Evolutionary conservation across 148 eudicot genomes (phyloP).

Genomic region (Linanthus parryae): DNA sequence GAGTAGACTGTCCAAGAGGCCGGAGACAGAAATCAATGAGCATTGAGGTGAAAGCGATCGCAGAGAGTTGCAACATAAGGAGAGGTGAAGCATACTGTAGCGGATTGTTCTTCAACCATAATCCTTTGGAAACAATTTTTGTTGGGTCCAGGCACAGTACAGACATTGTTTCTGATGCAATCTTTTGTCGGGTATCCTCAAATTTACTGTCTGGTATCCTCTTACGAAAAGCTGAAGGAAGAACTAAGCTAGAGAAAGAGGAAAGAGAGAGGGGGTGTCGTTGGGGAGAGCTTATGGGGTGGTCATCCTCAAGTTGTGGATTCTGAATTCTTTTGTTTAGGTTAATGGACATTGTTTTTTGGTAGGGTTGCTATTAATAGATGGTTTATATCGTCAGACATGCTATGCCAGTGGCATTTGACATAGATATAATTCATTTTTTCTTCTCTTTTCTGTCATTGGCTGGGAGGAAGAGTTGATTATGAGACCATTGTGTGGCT

Average conservation of each 20-base stretch:
- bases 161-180: background rate
- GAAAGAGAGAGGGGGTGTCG: background rate
- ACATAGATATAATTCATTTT: background rate
- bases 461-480: background rate
- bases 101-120: constrained; percentile 22
- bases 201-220: constrained; percentile 1
- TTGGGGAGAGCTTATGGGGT: constrained; percentile 1
- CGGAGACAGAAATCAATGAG: constrained; percentile 29
- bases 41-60: constrained; percentile 27
- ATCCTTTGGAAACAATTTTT: constrained; percentile 12
- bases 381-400: background rate
- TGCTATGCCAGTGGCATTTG: background rate
- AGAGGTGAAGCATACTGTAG: constrained; percentile 33
- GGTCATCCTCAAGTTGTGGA: constrained; percentile 22
- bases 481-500: no score
- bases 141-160: constrained; percentile 18
- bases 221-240: background rate
- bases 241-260: background rate
- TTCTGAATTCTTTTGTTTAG: background rate
- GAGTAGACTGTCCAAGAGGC: constrained; percentile 53
- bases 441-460: background rate
- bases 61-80: constrained; percentile 38
- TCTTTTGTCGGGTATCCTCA: background rate
- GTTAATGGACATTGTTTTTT: background rate
- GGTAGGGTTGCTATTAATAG: constrained; percentile 5